Evolutionary conservation across 371 early-diverging fungal species (phyloP), one percentile per base, ranked within the genome.

Genomic region (Lichtheimia hyalospora): DNA sequence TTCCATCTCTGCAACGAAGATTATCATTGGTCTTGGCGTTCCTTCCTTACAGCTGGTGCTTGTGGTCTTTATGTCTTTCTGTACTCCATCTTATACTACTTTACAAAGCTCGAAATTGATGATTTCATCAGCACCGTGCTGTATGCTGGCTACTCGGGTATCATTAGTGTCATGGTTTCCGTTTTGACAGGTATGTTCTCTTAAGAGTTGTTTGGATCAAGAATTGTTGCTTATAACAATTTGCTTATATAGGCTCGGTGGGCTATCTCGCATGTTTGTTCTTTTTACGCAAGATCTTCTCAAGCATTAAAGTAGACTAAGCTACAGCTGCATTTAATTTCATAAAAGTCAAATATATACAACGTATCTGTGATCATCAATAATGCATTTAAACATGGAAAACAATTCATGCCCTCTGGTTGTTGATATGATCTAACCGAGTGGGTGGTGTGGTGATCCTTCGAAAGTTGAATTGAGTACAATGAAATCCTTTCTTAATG

Each of bases 21-120:
- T 66, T 96, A 96, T 68, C 86, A 89, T 61, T 96, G 98, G 98
- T 89, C 89, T 68, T 98, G 98, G 98, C 81, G 95, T 10, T 79
- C 97, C 2, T 96, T 96, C 79, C 75, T 94, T 50, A 93, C 95
- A 0, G 82, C 90, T 0, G 98, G 95, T 10, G 87, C 94, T 3
- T 85, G 90, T 25, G 94, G 92, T 2, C 68, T 94, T 51, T 97
- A 98, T 67, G 90, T 96, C 24, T 93, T 94, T 67, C 57, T 93
- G 57, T 96, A 95, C 69, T 84, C 91, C 28, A 75, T 89, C 18
- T 53, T 93, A 55, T 96, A 92, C 65, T 95, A 91, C 67, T 79
- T 80, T 43, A 84, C 89, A 13, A 84, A 84, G 41, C 73, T 95
- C 54, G 76, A 88, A 41, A 83, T 96, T 61, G 80, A 81, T 49